A percentile compares a stretch with the other conserved stretches of the same genome.
Conservation (phyloP, 805 yeast species). For the Candida glaebosa region DNA sequence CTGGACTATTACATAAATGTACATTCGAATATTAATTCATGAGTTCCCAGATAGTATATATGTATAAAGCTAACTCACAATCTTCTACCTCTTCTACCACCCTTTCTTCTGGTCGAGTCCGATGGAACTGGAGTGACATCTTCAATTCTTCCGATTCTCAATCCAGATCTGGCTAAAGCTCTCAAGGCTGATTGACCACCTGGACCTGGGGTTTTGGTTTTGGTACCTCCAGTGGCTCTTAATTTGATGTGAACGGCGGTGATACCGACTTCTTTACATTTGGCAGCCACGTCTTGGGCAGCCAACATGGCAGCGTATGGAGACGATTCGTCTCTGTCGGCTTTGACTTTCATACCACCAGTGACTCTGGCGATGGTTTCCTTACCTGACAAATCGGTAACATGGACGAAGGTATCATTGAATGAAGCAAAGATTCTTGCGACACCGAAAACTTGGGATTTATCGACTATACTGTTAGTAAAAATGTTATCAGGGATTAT, state of each 20-base stretch:
- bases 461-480: slow-evolving; percentile 48
- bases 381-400: slow-evolving; percentile 98
- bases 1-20: slow-evolving; percentile 5
- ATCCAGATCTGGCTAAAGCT: slow-evolving; percentile 99
- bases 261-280: slow-evolving; percentile 99
- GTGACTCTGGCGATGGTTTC: slow-evolving; percentile 99
- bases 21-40: slow-evolving; percentile 7
- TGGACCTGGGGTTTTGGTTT: slow-evolving; percentile 99
- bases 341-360: slow-evolving; percentile 99
- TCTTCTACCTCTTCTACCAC: slow-evolving; percentile 99
- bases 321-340: slow-evolving; percentile 99
- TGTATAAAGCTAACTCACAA: slow-evolving; percentile 47
- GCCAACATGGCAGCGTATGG: slow-evolving; percentile 99
- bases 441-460: slow-evolving; percentile 99
- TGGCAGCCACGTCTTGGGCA: slow-evolving; percentile 98
- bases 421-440: slow-evolving; percentile 99
- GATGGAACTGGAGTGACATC: slow-evolving; percentile 99
- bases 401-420: slow-evolving; percentile 99
- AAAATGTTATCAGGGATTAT: background rate
- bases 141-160: slow-evolving; percentile 99
- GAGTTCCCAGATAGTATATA: slow-evolving; percentile 7
- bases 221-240: slow-evolving; percentile 99
- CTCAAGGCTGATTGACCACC: slow-evolving; percentile 99
- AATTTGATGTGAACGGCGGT: slow-evolving; percentile 99
- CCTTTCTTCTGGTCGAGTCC: slow-evolving; percentile 99